phyloP scores from a whole-genome alignment of 108 stramenopile genomes.

The Skeletonema grethae region DNA sequence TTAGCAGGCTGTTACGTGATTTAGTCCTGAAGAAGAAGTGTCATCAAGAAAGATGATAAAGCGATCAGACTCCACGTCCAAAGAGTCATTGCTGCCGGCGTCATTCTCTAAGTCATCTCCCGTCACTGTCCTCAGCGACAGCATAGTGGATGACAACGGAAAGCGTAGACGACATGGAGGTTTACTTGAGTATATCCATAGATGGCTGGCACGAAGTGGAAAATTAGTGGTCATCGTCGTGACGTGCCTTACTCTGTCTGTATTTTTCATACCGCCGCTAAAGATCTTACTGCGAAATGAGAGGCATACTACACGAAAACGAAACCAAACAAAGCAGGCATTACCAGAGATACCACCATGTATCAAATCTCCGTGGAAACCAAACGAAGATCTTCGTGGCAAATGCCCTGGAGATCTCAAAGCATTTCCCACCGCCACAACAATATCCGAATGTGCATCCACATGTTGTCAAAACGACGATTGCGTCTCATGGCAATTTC shows the following conservation, averaged over 20 bases:
- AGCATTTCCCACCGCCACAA: constrained; percentile 12
- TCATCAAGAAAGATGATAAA: too few species aligned
- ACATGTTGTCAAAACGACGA: constrained; percentile 41
- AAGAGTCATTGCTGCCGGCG: too few species aligned
- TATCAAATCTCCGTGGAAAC: constrained; percentile 48
- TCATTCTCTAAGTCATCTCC: background rate
- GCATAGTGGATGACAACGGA: constrained; percentile 8
- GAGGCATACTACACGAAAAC: constrained; percentile 1
- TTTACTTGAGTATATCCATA: constrained; percentile 1
- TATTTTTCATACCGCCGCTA: constrained; percentile 20
- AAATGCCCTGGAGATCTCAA: constrained; percentile 47
- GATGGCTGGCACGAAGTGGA: constrained; percentile 18
- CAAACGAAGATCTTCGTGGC: constrained; percentile 50
- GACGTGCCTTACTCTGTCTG: background rate
- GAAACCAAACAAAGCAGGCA: constrained; percentile 1
- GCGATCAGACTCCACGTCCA: too few species aligned
- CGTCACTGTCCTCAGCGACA: background rate
- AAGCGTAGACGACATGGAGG: constrained; percentile 11
- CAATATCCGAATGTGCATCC: constrained; percentile 40
- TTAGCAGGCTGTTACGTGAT: too few species aligned
- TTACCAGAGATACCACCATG: constrained; percentile 39
- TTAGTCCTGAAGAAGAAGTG: too few species aligned
- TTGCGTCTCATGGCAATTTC: constrained; percentile 59
- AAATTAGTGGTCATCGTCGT: constrained; percentile 7
- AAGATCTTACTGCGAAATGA: background rate